These are phyloP conservation scores for Rhizopogon vinicolor DNA, from an alignment of 768 basidiomycete genomes.

Conservation along the genomic window DNA sequence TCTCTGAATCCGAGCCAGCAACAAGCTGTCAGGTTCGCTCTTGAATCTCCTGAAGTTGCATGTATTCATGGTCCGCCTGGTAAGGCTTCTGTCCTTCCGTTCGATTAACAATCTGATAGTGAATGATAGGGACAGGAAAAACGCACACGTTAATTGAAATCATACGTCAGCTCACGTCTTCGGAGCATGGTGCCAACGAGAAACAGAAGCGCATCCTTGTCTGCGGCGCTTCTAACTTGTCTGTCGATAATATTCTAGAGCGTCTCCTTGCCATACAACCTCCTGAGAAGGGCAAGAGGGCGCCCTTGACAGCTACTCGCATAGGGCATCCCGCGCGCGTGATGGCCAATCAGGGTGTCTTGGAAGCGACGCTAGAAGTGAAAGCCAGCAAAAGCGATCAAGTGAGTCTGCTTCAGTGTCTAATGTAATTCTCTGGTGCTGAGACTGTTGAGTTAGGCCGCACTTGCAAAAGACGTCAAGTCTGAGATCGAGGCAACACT, in stretches of 20 bases:
- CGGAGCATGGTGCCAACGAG: conserved; percentile 31
- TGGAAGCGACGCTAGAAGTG: conserved; percentile 68
- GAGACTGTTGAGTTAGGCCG: conserved; percentile 46
- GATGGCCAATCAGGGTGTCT: conserved; percentile 61
- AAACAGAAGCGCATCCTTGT: conserved; percentile 68
- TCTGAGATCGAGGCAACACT: conserved; percentile 74
- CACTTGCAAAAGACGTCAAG: conserved; percentile 85
- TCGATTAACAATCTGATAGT: background rate
- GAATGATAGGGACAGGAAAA: conserved; percentile 77
- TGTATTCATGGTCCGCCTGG: conserved; percentile 99
- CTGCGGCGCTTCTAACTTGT: conserved; percentile 91
- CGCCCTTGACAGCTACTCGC: conserved; percentile 62
- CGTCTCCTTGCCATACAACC: conserved; percentile 65
- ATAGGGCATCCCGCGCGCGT: conserved; percentile 95
- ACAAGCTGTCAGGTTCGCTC: conserved; percentile 76
- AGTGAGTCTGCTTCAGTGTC: conserved; percentile 23
- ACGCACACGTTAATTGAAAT: conserved; percentile 94
- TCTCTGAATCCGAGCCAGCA: conserved; percentile 82
- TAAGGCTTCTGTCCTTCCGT: conserved; percentile 13
- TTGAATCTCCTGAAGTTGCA: conserved; percentile 77
- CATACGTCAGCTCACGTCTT: conserved; percentile 72
- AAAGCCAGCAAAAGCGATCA: conserved; percentile 73
- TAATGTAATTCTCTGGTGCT: background rate
- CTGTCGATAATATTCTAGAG: conserved; percentile 94
- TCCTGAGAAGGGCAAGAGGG: conserved; percentile 39